Conservation (phyloP, 805 yeast species). For the Nakazawaea populi region DNA sequence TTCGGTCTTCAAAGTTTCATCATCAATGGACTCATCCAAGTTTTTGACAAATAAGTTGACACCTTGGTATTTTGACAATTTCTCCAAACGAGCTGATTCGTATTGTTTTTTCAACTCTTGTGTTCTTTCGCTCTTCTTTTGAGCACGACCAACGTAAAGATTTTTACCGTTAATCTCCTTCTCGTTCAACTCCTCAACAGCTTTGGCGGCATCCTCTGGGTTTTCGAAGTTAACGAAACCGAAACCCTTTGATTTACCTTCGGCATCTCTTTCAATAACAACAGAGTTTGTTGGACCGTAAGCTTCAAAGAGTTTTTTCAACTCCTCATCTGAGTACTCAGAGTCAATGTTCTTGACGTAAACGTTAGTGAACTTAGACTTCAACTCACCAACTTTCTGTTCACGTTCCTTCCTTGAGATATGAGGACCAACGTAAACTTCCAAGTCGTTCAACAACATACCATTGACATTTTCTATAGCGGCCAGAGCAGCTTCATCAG, state of each 20-base stretch:
- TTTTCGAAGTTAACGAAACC: slow-evolving; percentile 89
- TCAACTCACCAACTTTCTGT: slow-evolving; percentile 82
- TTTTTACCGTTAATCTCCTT: slow-evolving; percentile 78
- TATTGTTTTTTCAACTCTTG: slow-evolving; percentile 93
- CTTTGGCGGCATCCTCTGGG: slow-evolving; percentile 85
- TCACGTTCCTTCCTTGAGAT: slow-evolving; percentile 90
- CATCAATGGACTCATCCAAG: slow-evolving; percentile 89
- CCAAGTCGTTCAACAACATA: slow-evolving; percentile 94
- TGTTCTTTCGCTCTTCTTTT: slow-evolving; percentile 95
- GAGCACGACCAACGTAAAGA: slow-evolving; percentile 97
- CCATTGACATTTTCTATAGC: slow-evolving; percentile 98
- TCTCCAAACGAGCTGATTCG: slow-evolving; percentile 88
- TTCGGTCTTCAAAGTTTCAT: slow-evolving; percentile 86
- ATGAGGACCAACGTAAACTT: slow-evolving; percentile 94
- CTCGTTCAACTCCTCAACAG: slow-evolving; percentile 90
- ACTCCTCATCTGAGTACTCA: slow-evolving; percentile 65
- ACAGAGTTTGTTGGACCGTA: slow-evolving; percentile 82
- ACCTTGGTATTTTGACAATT: slow-evolving; percentile 92
- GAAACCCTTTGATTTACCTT: slow-evolving; percentile 90
- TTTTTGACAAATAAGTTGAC: slow-evolving; percentile 95
- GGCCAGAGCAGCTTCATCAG: slow-evolving; percentile 84
- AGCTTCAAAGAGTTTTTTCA: slow-evolving; percentile 64
- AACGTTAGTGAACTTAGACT: slow-evolving; percentile 92
- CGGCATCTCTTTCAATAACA: slow-evolving; percentile 70
- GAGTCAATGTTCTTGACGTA: slow-evolving; percentile 85